Evolutionary conservation across 208 protist genomes (phyloP).

Genomic region (Jaenimonas drosophilae): DNA sequence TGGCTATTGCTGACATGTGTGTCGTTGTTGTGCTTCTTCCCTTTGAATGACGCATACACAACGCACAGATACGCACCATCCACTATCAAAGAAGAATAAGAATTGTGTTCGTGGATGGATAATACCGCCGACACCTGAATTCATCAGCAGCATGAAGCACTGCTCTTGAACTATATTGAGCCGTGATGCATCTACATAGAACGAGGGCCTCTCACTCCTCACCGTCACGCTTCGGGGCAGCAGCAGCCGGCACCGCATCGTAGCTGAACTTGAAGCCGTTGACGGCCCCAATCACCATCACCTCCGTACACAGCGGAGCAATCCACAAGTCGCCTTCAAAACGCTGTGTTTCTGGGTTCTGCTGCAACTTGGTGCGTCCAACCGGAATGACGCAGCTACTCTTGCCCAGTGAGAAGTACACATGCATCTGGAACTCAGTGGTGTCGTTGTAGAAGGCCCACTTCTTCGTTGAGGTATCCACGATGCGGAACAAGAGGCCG

Average conservation of each 20-base stretch:
- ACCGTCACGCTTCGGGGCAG: no score
- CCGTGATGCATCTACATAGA: no score
- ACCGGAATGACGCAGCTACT: neutral
- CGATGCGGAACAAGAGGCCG: conserved; percentile 16
- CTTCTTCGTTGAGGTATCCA: conserved; percentile 9
- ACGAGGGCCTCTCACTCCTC: no score
- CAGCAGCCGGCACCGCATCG: conserved; percentile 6
- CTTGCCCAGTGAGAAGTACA: neutral
- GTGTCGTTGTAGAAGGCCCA: conserved; percentile 7
- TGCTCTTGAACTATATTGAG: no score
- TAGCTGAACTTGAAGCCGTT: conserved; percentile 11
- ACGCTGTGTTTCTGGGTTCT: neutral
- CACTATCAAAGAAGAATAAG: no score
- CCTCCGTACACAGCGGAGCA: neutral
- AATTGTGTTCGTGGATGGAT: no score
- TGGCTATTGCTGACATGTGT: no score
- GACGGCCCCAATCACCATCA: neutral
- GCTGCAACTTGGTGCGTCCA: neutral
- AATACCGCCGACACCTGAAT: no score
- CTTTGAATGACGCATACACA: no score
- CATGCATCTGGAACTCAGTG: neutral
- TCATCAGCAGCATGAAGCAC: no score
- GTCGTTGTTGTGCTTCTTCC: no score
- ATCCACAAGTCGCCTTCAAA: neutral
- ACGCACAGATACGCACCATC: no score